A percentile compares a stretch with the other conserved stretches of the same genome.
These are phyloP conservation scores for Kwoniella botswanensis DNA, from an alignment of 768 basidiomycete genomes.

Conservation along the genomic window DNA sequence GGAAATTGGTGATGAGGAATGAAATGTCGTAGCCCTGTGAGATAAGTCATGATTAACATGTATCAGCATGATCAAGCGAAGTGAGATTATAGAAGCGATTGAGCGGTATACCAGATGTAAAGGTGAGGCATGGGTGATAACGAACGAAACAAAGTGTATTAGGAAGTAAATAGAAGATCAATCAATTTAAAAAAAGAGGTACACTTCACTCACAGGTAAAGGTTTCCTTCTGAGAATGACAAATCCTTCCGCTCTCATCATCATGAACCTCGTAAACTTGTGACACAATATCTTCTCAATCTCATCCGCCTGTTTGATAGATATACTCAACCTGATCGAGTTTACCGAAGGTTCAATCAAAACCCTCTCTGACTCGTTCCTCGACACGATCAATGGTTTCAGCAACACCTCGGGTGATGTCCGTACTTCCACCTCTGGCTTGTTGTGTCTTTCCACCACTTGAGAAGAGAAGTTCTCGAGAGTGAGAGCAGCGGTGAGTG, in stretches of 20 bases:
- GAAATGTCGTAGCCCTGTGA: slow-evolving; percentile 95
- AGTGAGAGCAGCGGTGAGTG: slow-evolving; percentile 95
- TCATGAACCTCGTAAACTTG: slow-evolving; percentile 98
- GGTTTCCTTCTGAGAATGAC: slow-evolving; percentile 94
- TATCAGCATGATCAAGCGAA: no score
- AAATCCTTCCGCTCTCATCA: slow-evolving; percentile 97
- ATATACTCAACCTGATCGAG: slow-evolving; percentile 94
- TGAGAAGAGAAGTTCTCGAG: slow-evolving; percentile 98
- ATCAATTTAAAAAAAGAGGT: no score
- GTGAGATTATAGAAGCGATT: no score
- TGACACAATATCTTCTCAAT: slow-evolving; percentile 96
- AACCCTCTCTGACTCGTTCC: slow-evolving; percentile 96
- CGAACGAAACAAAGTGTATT: not conserved
- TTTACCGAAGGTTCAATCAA: slow-evolving; percentile 97
- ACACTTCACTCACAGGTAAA: slow-evolving; percentile 67
- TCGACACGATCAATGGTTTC: slow-evolving; percentile 89
- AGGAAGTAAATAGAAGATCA: no score
- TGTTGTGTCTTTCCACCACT: slow-evolving; percentile 96
- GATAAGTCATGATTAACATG: no score
- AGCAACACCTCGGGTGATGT: slow-evolving; percentile 92
- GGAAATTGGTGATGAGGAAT: slow-evolving; percentile 94
- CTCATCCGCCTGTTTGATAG: slow-evolving; percentile 99
- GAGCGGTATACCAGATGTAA: no score
- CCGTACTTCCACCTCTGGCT: slow-evolving; percentile 88
- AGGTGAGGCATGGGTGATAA: not conserved